Percentiles rank a stretch among this genome's conserved stretches.
Conservation (phyloP, 2,329 filamentous ascomycete species). For the Curvularia eragrostidis region DNA sequence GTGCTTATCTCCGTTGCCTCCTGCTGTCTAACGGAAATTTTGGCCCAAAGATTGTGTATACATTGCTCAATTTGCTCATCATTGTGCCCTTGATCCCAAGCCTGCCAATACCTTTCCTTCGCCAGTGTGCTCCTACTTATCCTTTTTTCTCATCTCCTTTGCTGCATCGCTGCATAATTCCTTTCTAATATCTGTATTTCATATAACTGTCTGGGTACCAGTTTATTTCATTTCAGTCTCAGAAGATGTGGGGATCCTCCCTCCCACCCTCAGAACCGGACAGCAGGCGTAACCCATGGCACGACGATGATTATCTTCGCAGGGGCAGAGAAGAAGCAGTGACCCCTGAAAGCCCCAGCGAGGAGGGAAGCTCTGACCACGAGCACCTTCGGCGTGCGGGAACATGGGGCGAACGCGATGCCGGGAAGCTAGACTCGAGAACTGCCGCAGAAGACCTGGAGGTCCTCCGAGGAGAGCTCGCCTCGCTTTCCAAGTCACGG, state of each 20-base stretch:
- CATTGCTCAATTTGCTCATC: not conserved
- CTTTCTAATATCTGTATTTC: not conserved
- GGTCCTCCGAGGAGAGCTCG: conserved; percentile 63
- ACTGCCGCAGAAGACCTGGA: conserved; percentile 67
- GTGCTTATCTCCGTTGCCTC: conserved; percentile 26
- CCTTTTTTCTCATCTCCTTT: not conserved
- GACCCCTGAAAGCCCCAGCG: conserved; percentile 17
- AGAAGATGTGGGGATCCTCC: conserved; percentile 34
- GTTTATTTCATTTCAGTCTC: not conserved
- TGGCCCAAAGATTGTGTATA: conserved; percentile 4
- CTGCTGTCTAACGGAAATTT: conserved; percentile 19
- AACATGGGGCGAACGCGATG: conserved; percentile 69
- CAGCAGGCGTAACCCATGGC: conserved; percentile 45
- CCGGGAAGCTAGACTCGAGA: conserved; percentile 60
- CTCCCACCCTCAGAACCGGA: conserved; percentile 31
- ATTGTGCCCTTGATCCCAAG: not conserved
- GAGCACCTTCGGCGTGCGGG: conserved; percentile 48
- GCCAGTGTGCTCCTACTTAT: not conserved
- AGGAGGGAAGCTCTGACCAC: conserved; percentile 33
- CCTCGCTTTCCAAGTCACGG: conserved; percentile 57
- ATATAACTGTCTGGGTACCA: conserved; percentile 4
- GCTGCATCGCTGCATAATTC: not conserved
- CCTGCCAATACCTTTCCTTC: not conserved
- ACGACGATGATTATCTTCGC: conserved; percentile 36
- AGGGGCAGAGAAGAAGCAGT: conserved; percentile 27